Evolutionary conservation across 345 rosid species (phyloP), one percentile per base, ranked within the genome.

Genomic region (Sonneratia caseolaris): DNA sequence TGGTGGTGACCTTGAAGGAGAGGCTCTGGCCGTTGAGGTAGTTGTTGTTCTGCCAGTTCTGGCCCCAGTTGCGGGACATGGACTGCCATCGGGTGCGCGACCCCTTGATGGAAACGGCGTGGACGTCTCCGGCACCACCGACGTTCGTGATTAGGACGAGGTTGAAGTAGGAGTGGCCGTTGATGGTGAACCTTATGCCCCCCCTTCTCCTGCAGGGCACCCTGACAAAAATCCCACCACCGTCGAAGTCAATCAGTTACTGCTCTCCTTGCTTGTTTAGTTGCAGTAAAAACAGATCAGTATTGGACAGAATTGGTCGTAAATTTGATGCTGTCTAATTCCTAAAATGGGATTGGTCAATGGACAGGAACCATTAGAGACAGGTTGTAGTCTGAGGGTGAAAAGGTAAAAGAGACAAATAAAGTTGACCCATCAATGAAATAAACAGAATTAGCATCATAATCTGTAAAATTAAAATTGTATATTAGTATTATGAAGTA

Each of bases 61-160:
- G 92, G 71, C 96, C 96, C 96, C 96, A 89, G 83, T 89, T 89
- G 19, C 96, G 84, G 1, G 96, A 86, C 96, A 89, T 87, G 0
- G 88, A 64, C 74, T 87, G 92, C 96, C 96, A 89, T 5, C 92
- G 88, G 0, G 89, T 85, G 73, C 81, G 84, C 5, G 92, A 86
- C 0, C 96, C 96, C 73, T 89, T 89, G 71, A 87, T 71, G 45
- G 82, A 57, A 68, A 38, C 96, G 0, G 92, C 72, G 72, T 84
- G 89, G 7, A 87, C 91, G 59, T 89, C 96, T n/a, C 96, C 96
- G 3, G 96, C 96, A 32, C 89, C 96, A 47, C 96, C 96, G 0
- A 89, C 96, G 80, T 89, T 89, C 12, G 92, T 87, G 51, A 89
- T 86, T 9, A 89, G 82, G 43, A 89, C 87, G 1, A 89, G 77